These are phyloP conservation scores for Ziziphus jujuba DNA, from an alignment of 306 rosid genomes.

Conservation along the genomic window DNA sequence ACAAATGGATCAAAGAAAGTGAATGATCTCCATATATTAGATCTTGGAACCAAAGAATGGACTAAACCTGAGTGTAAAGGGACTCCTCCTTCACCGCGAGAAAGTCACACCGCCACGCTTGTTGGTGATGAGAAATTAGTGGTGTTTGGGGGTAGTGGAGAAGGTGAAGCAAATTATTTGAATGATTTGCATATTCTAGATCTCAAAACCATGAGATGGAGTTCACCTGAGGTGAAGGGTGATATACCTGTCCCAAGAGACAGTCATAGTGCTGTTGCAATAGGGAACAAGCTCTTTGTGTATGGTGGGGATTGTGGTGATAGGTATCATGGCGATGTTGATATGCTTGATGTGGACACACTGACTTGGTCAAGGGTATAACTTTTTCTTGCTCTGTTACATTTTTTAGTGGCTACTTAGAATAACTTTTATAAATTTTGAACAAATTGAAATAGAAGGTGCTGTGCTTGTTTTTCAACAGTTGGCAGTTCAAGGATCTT, in stretches of 20 bases:
- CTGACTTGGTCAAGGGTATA: constrained; percentile 88
- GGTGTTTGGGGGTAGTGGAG: constrained; percentile 95
- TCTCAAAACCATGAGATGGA: constrained; percentile 78
- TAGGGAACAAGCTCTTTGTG: constrained; percentile 76
- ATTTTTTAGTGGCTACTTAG: not conserved
- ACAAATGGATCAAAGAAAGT: constrained; percentile 91
- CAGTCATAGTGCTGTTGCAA: constrained; percentile 69
- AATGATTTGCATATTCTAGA: constrained; percentile 84
- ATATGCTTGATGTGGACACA: constrained; percentile 74
- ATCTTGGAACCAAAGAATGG: constrained; percentile 78
- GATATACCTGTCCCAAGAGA: constrained; percentile 89
- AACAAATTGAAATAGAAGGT: constrained; percentile 8
- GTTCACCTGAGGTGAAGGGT: constrained; percentile 60
- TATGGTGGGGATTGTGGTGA: constrained; percentile 97
- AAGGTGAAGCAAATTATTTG: constrained; percentile 78
- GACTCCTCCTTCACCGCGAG: constrained; percentile 80
- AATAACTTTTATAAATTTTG: not conserved
- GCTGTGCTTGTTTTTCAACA: constrained; percentile 32
- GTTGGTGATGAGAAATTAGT: constrained; percentile 65
- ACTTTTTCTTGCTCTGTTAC: not conserved
- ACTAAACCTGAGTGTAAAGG: constrained; percentile 67
- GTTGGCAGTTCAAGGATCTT: constrained; percentile 83
- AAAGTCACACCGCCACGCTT: constrained; percentile 86
- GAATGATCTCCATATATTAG: constrained; percentile 68
- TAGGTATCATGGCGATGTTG: constrained; percentile 73